Evolutionary conservation across 371 early-diverging fungal species (phyloP).

Genomic region (Choanephora cucurbitarum): DNA sequence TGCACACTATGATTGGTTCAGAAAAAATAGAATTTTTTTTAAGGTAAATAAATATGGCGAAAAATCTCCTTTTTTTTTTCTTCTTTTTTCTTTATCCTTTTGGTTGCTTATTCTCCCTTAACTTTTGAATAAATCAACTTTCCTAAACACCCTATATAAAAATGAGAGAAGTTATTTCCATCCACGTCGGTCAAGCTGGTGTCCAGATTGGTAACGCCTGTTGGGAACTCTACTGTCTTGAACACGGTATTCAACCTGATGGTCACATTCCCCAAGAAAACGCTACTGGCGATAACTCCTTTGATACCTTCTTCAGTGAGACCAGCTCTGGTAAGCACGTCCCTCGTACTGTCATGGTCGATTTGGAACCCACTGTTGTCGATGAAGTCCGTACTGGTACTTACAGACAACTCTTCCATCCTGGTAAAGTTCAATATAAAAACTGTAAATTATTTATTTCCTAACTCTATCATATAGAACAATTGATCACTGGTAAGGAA

Average conservation of each 20-base stretch:
- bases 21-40: background rate
- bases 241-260: conserved; percentile 98
- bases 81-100: conserved; percentile 1
- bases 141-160: conserved; percentile 15
- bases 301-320: conserved; percentile 93
- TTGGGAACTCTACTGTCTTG: conserved; percentile 98
- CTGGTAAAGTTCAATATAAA: conserved; percentile 55
- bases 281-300: conserved; percentile 33
- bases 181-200: conserved; percentile 99
- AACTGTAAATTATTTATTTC: conserved; percentile 64
- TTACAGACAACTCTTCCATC: conserved; percentile 98
- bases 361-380: conserved; percentile 97
- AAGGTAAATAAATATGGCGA: too few relatives aligned
- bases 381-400: conserved; percentile 96
- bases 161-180: conserved; percentile 98
- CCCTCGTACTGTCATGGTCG: conserved; percentile 98
- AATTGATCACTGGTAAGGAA: conserved; percentile 98
- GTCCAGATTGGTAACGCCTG: conserved; percentile 99
- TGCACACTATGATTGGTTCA: conserved; percentile 3
- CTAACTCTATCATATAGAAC: conserved; percentile 50
- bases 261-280: conserved; percentile 82
- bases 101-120: conserved; percentile 30
- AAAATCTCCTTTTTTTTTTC: conserved; percentile 3
- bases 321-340: conserved; percentile 97
- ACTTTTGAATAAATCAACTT: conserved; percentile 24